Evolutionary conservation across 169 alveolate species (phyloP).

Genomic region (Pseudocohnilembus persalinus): DNA sequence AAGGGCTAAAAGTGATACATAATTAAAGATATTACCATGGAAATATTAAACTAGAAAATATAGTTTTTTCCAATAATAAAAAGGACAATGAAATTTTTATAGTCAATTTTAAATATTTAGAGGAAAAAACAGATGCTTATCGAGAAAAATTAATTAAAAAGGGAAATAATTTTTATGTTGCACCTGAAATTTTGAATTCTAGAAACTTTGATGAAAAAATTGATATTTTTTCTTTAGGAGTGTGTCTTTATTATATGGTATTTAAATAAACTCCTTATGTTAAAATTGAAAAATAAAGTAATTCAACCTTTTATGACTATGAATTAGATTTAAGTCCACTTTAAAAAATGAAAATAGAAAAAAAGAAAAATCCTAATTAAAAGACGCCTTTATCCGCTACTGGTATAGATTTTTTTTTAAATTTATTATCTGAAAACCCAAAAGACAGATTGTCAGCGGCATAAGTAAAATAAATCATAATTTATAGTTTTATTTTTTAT

Average conservation of each 20-base stretch:
- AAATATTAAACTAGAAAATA: conserved; percentile 19
- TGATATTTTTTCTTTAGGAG: conserved; percentile 32
- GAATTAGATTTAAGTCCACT: conserved; percentile 11
- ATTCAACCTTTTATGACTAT: neutral
- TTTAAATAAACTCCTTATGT: conserved; percentile 18
- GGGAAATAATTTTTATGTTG: conserved; percentile 13
- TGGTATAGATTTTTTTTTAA: conserved; percentile 20
- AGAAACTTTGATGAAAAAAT: conserved; percentile 11
- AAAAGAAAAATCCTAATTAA: conserved; percentile 16
- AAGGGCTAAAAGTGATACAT: conserved; percentile 7
- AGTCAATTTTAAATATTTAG: conserved; percentile 10
- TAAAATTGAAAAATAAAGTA: conserved; percentile 5
- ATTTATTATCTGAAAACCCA: conserved; percentile 10
- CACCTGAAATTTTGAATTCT: conserved; percentile 13
- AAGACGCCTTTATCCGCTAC: conserved; percentile 6
- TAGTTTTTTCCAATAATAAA: conserved; percentile 5
- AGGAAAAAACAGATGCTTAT: conserved; percentile 8
- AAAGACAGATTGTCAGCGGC: conserved; percentile 12
- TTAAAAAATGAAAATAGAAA: conserved; percentile 16
- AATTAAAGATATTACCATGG: conserved; percentile 16
- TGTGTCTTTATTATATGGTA: conserved; percentile 19
- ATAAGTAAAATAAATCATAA: neutral
- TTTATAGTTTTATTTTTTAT: neutral
- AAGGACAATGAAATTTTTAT: conserved; percentile 21
- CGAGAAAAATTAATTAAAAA: conserved; percentile 16